Conservation (phyloP, 495 filamentous ascomycete genomes). For the Schizothecium vesticola region DNA sequence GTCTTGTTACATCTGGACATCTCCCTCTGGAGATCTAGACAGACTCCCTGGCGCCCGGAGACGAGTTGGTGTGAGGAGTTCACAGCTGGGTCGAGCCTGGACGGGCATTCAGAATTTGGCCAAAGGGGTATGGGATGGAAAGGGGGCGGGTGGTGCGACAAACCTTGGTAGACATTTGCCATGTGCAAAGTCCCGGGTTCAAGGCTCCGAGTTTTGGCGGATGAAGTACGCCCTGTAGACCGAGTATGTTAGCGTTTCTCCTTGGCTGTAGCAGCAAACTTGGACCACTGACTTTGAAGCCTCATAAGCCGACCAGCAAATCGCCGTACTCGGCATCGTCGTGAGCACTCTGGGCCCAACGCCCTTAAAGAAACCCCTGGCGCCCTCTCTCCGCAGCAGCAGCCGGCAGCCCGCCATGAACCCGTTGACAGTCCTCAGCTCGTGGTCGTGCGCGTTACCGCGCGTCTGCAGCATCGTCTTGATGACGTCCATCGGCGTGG, state of each 20-base stretch:
- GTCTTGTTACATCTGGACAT: not conserved
- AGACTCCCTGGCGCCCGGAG: not conserved
- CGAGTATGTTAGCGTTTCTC: slow-evolving; percentile 11
- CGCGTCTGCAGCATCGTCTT: slow-evolving; percentile 95
- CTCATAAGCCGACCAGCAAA: slow-evolving; percentile 83
- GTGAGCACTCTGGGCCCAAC: slow-evolving; percentile 87
- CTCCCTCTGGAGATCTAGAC: not conserved
- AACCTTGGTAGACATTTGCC: not conserved
- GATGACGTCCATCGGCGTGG: slow-evolving; percentile 94
- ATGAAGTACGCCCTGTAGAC: slow-evolving; percentile 51
- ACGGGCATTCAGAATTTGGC: not conserved
- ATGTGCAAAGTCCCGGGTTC: not conserved
- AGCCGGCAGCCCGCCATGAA: slow-evolving; percentile 76
- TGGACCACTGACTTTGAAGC: slow-evolving; percentile 49
- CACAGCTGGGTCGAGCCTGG: not conserved
- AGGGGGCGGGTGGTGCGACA: not conserved
- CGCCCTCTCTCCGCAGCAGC: slow-evolving; percentile 78
- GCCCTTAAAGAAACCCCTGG: slow-evolving; percentile 85
- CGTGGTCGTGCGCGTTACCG: slow-evolving; percentile 70
- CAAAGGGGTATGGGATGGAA: not conserved
- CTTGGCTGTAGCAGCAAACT: not conserved
- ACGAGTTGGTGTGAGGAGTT: not conserved
- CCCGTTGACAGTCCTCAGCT: slow-evolving; percentile 79
- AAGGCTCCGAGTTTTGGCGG: slow-evolving; percentile 37
- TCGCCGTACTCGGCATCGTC: slow-evolving; percentile 96